Percentiles rank a stretch among this genome's conserved stretches.
Conservation (phyloP, 148 eudicot genomes). For the Salicornia ramosissima region DNA sequence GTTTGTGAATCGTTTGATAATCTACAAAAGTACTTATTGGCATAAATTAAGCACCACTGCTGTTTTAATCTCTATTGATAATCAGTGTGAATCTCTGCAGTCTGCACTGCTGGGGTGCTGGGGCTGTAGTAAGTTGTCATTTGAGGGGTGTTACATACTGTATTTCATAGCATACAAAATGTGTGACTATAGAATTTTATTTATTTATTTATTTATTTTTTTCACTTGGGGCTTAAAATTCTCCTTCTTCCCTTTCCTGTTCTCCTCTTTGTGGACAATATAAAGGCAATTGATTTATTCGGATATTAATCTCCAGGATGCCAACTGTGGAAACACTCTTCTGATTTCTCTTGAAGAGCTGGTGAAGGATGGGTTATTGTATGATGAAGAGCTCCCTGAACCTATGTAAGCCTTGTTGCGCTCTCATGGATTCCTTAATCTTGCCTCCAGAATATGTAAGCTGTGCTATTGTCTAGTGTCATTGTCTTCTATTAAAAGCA, state of each 20-base stretch:
- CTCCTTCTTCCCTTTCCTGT: no score
- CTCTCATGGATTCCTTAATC: neutral
- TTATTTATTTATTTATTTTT: no score
- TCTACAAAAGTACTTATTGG: neutral
- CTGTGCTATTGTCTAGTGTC: neutral
- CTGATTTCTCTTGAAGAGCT: constrained; percentile 94
- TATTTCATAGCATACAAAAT: no score
- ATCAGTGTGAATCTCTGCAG: no score
- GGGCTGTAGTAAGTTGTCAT: no score
- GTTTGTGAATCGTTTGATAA: neutral
- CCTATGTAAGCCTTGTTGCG: constrained; percentile 50
- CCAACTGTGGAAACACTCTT: constrained; percentile 97
- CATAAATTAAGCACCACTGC: neutral
- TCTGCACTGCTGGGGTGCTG: no score
- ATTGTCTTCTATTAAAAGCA: constrained; percentile 4
- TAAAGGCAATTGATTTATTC: neutral
- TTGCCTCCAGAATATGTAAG: neutral
- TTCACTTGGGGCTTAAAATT: no score
- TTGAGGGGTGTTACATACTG: no score
- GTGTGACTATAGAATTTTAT: no score
- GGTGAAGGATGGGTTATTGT: constrained; percentile 84
- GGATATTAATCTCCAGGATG: constrained; percentile 51
- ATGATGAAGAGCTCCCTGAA: constrained; percentile 71
- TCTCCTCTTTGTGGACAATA: no score
- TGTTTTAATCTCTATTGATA: neutral